These are phyloP conservation scores for Ceratocystis cubensis DNA, from an alignment of 2,329 filamentous ascomycete species.

Conservation along the genomic window DNA sequence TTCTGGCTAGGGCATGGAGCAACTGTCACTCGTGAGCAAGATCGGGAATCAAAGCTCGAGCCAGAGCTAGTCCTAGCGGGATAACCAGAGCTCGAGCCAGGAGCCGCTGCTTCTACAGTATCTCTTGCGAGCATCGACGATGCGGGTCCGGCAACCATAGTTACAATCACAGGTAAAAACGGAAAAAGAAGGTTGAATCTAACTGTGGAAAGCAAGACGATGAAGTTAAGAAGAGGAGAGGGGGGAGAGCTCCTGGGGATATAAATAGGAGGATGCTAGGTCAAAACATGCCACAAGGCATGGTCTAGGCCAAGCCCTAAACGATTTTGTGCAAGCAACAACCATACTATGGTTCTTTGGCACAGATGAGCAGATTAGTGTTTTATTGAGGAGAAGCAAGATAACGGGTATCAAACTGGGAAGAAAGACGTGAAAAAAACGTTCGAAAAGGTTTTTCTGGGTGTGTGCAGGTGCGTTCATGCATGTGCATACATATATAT, in stretches of 20 bases:
- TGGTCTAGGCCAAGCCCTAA: too few species aligned
- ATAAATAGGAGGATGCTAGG: neutral
- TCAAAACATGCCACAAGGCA: too few species aligned
- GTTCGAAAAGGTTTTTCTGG: too few species aligned
- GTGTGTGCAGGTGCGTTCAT: neutral
- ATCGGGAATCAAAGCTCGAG: constrained; percentile 23
- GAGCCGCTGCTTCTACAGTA: neutral
- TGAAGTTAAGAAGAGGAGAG: neutral
- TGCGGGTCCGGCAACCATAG: neutral
- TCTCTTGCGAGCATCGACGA: neutral
- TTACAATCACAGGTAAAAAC: neutral
- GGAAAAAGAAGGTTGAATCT: neutral
- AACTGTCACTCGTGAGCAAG: constrained; percentile 27
- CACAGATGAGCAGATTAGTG: neutral
- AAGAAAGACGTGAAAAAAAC: neutral
- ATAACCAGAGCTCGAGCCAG: neutral
- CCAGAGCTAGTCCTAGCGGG: neutral
- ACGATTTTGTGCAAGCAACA: too few species aligned
- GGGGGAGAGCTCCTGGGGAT: neutral
- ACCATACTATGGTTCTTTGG: too few species aligned
- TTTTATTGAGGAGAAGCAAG: neutral
- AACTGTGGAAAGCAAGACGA: too few species aligned
- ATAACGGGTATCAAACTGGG: neutral
- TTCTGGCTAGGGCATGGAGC: constrained; percentile 27
- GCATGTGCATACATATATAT: neutral